These are phyloP conservation scores for Sordariomycetes sp. DNA, from an alignment of 2,329 filamentous ascomycete species.

Conservation along the genomic window DNA sequence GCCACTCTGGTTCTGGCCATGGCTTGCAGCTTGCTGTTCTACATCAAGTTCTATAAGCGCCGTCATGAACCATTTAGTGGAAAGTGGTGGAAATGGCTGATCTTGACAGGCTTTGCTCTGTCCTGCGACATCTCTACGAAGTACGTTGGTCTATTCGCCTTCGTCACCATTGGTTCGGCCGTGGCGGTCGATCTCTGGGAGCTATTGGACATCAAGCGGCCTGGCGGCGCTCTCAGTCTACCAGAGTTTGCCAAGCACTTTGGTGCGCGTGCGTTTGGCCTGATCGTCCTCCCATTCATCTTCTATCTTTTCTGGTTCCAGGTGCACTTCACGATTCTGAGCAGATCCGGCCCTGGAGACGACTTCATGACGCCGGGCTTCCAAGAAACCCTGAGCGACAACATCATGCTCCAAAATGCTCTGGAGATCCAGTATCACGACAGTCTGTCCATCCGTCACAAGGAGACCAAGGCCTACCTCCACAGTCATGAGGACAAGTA, in stretches of 20 bases:
- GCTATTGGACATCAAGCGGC: conserved; percentile 79
- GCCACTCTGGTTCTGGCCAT: conserved; percentile 92
- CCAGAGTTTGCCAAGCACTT: conserved; percentile 84
- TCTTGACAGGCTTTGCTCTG: conserved; percentile 86
- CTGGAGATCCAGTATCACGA: conserved; percentile 87
- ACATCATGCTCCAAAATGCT: conserved; percentile 81
- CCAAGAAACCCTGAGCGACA: conserved; percentile 94
- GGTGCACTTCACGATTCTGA: conserved; percentile 90
- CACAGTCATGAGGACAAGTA: conserved; percentile 89
- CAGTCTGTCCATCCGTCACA: conserved; percentile 79
- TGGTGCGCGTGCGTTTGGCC: conserved; percentile 70
- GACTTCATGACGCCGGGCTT: conserved; percentile 99
- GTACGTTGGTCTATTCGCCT: conserved; percentile 94
- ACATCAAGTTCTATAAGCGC: conserved; percentile 96
- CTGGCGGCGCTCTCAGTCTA: conserved; percentile 70
- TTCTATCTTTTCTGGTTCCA: conserved; percentile 99
- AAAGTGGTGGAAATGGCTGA: conserved; percentile 99
- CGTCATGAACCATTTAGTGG: conserved; percentile 80
- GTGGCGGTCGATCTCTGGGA: conserved; percentile 95
- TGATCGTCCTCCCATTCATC: conserved; percentile 87
- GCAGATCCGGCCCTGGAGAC: conserved; percentile 83
- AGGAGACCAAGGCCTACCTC: conserved; percentile 93
- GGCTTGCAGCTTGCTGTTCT: conserved; percentile 87
- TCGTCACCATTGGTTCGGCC: conserved; percentile 91
- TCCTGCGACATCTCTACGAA: conserved; percentile 98